Conservation (phyloP, 306 rosid genomes). For the Sophora flavescens region DNA sequence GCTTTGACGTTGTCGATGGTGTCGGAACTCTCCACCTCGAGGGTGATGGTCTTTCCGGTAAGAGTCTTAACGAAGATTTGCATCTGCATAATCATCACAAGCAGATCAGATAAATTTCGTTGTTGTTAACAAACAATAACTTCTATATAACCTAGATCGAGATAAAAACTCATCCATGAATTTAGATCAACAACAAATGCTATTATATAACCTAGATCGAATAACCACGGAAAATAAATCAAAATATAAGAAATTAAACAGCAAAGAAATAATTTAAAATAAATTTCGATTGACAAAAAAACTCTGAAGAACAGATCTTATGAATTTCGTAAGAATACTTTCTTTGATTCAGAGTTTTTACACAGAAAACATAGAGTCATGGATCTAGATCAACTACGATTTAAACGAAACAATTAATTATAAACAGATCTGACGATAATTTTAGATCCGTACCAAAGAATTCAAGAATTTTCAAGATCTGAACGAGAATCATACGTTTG, state of each 20-base stretch:
- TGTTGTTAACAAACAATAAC: too few relatives aligned
- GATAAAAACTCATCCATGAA: not conserved
- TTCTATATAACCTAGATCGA: not conserved
- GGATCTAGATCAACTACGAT: too few relatives aligned
- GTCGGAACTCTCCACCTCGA: constrained; percentile 72
- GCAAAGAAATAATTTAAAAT: too few relatives aligned
- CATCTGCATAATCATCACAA: constrained; percentile 47
- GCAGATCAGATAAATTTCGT: not conserved
- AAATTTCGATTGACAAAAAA: too few relatives aligned
- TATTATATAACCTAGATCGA: too few relatives aligned
- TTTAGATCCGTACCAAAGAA: not conserved
- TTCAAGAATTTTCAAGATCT: not conserved
- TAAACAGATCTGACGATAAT: not conserved
- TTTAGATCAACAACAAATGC: not conserved
- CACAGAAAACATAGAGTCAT: not conserved
- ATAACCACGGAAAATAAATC: not conserved
- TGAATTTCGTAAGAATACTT: too few relatives aligned
- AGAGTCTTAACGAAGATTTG: constrained; percentile 76
- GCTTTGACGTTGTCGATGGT: constrained; percentile 79
- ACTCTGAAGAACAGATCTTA: not conserved
- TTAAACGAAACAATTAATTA: too few relatives aligned
- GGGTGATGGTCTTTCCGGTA: constrained; percentile 77
- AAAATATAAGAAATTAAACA: too few relatives aligned
- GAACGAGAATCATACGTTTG: not conserved
- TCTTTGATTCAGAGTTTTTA: too few relatives aligned